Base-by-base conservation (phyloP, 2,329 filamentous ascomycete species). In the Beauveria asiatica region DNA sequence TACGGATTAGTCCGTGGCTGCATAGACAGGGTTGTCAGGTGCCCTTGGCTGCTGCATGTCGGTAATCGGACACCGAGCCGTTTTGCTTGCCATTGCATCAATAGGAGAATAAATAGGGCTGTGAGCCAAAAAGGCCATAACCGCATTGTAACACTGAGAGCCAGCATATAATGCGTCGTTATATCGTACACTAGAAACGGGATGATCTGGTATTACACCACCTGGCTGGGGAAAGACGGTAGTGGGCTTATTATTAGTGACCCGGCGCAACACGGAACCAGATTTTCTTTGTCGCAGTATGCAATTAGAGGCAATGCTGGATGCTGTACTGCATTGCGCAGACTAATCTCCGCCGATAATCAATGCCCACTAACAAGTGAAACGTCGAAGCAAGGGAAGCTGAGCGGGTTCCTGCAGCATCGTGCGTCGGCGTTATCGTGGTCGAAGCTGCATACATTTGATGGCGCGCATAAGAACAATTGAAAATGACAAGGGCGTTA, bases 401-500 rank as follows among this genome's bases (percentile, higher is more conserved):
- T 50, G 54, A 23, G 6, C 39, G 27, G 37, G 56, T 58, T 51
- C 56, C 56, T 58, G 56, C 37, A 42, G 49, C 33, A 30, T 42
- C 33, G 17, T 42, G 55, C 54, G 8, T 51, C 21, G 13, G 33
- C 11, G 33, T 37, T 37, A 21, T 57, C 21, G 41, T 45, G 41
- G 9, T 23, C 30, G 30, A n/a, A 11, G 27, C n/a, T 48, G 44
- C 54, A n/a, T 6, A 17, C 7, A 21, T 10, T 10, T 6, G n/a
- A 50, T 50, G 33, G 45, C 7, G 45, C 46, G 55, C 33, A 49
- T 51, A 30, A 57, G 5, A 44, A 21, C 11, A 42, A 44, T n/a
- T 23, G 55, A 1, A 19, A 16, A 46, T 57, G 19, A 19, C 8
- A 4, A 10, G 6, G 30, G 19, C 8, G 7, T 56, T 30, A n/a